Base-by-base conservation (phyloP, 768 basidiomycete species). In the Psilocybe azurescens region DNA sequence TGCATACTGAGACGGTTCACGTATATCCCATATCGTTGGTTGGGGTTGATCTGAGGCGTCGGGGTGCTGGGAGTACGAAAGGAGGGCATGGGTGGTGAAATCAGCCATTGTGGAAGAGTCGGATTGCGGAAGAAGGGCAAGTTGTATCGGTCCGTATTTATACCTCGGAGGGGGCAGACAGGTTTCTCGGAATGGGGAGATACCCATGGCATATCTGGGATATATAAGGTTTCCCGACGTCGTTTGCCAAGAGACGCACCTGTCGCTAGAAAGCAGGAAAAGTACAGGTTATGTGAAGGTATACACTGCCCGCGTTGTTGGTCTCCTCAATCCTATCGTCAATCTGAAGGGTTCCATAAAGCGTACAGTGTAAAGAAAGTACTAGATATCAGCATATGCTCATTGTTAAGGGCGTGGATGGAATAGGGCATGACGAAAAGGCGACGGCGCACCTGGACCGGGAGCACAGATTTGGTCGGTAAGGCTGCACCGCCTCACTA, bases 1-100 rank as follows among this genome's bases (percentile, higher is more conserved):
- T 28, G 73, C 74, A 18, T 69, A 70, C 4, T 66, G 59, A 8
- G 84, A 83, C n/a, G 75, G 32, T 56, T 76, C 72, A 39, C 84
- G 81, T 48, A 84, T 48, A 67, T 88, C 85, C 86, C 86, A 88
- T 14, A 78, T 60, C 39, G 86, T 60, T 9, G 68, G 70, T 52
- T 73, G 75, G 56, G 63, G 69, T 29, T 77, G 70, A 1, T 69
- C 68, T 0, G 66, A 63, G 11, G 61, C 64, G 32, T 69, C 58
- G 38, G 68, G 61, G 64, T 76, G 67, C 62, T 80, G 79, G 5
- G 77, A 77, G 66, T 80, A 80, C 30, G 67, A 65, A 10, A 83
- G 74, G 49, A 79, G 72, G 2, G 72, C 73, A 62, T 81, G 74
- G 29, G 81, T 73, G 46, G 52, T 59, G 51, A 74, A 66, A 47